Conservation (phyloP, 306 rosid genomes). For the Coriaria nepalensis region DNA sequence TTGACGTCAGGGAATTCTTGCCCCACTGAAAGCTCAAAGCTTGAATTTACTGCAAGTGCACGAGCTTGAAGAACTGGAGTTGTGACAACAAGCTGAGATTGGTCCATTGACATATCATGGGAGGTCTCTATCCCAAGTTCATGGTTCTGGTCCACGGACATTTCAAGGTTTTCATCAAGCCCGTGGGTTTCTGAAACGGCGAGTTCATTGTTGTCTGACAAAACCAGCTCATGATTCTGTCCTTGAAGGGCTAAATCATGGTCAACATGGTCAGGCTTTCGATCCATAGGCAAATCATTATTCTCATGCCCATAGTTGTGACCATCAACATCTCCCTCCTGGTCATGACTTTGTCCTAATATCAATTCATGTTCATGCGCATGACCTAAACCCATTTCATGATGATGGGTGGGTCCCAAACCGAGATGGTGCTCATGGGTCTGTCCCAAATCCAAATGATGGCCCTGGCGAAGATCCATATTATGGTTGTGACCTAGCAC, state of each 20-base stretch:
- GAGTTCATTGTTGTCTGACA: conserved; percentile 28
- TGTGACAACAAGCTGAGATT: conserved; percentile 12
- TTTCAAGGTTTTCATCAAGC: conserved; percentile 27
- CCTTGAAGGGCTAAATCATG: conserved; percentile 36
- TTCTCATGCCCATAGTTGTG: conserved; percentile 41
- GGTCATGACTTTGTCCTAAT: conserved; percentile 39
- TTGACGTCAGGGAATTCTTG: conserved; percentile 87
- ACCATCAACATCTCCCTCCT: conserved; percentile 29
- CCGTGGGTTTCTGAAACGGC: conserved; percentile 24
- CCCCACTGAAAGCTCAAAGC: conserved; percentile 38
- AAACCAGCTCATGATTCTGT: conserved; percentile 29
- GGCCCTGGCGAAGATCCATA: conserved; percentile 44
- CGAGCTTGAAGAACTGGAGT: conserved; percentile 29
- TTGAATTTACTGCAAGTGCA: conserved; percentile 8
- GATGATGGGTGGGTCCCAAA: conserved; percentile 36
- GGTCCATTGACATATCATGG: conserved; percentile 18
- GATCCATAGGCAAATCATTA: conserved; percentile 45
- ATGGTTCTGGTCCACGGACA: conserved; percentile 27
- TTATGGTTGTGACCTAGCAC: conserved; percentile 46
- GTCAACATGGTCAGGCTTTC: conserved; percentile 56
- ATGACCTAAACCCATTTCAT: conserved; percentile 37
- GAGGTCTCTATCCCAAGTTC: conserved; percentile 21
- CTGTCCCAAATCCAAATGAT: conserved; percentile 46
- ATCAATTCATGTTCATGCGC: conserved; percentile 29
- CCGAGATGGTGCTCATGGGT: conserved; percentile 37